Evolutionary conservation across 202 grass and related monocot species (phyloP), one percentile per base, ranked within the genome.

Genomic region (Tripidium arundinaceum): DNA sequence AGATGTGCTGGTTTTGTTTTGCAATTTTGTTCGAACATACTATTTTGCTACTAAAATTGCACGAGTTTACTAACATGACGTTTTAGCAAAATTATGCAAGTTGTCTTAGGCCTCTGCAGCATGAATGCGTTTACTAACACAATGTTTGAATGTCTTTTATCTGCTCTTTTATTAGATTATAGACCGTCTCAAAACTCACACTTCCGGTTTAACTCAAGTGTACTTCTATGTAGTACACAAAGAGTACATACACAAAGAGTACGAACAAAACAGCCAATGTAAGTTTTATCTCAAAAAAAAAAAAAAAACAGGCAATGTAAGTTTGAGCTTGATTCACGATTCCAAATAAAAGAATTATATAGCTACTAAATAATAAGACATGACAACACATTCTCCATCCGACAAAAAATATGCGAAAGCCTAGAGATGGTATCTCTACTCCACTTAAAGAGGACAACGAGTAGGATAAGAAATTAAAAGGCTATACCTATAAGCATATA

Each of bases 341-440:
- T 52, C n/a, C 7, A 60, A 74, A 29, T 26, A 74, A 83, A 27
- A 13, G 8, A 64, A 19, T 31, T 25, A 19, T 42, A 11, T 33
- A 69, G 12, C 19, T 43, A 33, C 15, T 15, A 65, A 81, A 80
- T 7, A 71, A 31, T 25, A 46, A 38, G 77, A 76, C 70, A 70
- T 80, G 62, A 79, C 33, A 64, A 63, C 42, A 43, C 65, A 60
- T 77, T 24, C 38, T 31, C 49, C 19, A n/a, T 72, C 38, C 22
- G 57, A 77, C 58, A 81, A 80, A 74, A n/a, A 70, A 24, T 40
- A 4, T 67, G 78, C 37, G 19, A 42, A 62, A 52, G 82, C 60
- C 21, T 77, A 52, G 34, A 45, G 41, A 85, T 77, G 40, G 72
- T 25, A 78, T 85, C 47, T 52, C 59, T 50, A 26, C 73, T 77